Conservation (phyloP, 441 rosid genomes). For the Populus hybrid region DNA sequence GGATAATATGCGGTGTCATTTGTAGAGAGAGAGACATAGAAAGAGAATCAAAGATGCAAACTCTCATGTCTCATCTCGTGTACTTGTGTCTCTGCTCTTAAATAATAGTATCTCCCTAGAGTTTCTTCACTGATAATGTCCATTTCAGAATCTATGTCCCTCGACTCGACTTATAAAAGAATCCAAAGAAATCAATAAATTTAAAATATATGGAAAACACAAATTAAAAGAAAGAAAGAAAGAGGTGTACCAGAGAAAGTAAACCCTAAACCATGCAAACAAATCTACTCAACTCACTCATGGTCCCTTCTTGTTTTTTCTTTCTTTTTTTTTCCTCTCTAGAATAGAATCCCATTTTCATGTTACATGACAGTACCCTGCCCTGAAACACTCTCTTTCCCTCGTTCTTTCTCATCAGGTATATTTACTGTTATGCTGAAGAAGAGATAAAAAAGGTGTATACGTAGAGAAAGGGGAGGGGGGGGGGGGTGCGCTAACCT, state of each 20-base stretch:
- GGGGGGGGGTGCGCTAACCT: conserved; percentile 41
- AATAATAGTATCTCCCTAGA: conserved; percentile 10
- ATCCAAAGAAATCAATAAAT: conserved; percentile 15
- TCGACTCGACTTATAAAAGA: not conserved
- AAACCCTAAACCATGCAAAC: conserved; percentile 35
- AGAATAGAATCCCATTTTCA: not conserved
- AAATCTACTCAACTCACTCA: conserved; percentile 23
- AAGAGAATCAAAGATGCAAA: conserved; percentile 39
- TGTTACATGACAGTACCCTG: conserved; percentile 11
- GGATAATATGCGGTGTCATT: conserved; percentile 17
- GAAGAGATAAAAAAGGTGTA: not conserved
- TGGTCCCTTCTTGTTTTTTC: conserved; percentile 15
- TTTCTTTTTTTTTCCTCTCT: not conserved
- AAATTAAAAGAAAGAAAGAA: not conserved
- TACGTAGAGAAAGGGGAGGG: not conserved
- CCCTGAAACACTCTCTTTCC: no score
- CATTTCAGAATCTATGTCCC: conserved; percentile 34
- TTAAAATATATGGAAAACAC: not conserved
- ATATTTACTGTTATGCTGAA: conserved; percentile 14
- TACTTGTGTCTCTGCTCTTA: conserved; percentile 28
- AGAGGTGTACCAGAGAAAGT: conserved; percentile 10
- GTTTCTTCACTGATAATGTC: conserved; percentile 13
- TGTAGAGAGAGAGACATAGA: conserved; percentile 19
- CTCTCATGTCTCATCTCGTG: conserved; percentile 41
- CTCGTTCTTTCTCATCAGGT: no score